These are phyloP conservation scores for Xylariales sp. DNA, from an alignment of 2,329 filamentous ascomycete genomes.

Conservation along the genomic window DNA sequence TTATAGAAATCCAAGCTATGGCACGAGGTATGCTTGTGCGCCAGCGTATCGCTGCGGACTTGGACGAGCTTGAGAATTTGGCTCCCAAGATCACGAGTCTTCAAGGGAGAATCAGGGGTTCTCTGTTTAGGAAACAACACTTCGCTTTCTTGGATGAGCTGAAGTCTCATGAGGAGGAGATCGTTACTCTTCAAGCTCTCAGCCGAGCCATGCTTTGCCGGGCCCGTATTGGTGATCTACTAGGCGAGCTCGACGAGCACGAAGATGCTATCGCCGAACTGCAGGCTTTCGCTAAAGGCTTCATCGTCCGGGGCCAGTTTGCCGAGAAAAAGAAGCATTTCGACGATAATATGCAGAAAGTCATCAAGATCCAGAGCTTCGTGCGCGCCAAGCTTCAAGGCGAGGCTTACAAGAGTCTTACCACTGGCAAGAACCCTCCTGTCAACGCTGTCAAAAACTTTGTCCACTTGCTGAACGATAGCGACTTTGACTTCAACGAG, in stretches of 20 bases:
- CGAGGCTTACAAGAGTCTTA: slow-evolving; percentile 96
- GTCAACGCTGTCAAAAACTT: slow-evolving; percentile 98
- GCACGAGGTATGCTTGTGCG: slow-evolving; percentile 60
- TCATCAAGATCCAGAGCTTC: slow-evolving; percentile 98
- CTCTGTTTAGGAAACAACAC: slow-evolving; percentile 56
- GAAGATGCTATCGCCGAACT: slow-evolving; percentile 73
- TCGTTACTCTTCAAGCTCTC: slow-evolving; percentile 69
- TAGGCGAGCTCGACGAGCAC: slow-evolving; percentile 76
- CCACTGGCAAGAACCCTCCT: slow-evolving; percentile 91
- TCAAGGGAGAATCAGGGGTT: slow-evolving; percentile 66
- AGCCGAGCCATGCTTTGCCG: slow-evolving; percentile 76
- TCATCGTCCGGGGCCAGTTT: slow-evolving; percentile 70
- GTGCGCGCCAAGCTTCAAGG: slow-evolving; percentile 92
- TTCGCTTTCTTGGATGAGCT: slow-evolving; percentile 65
- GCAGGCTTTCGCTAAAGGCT: slow-evolving; percentile 70
- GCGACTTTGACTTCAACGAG: slow-evolving; percentile 97
- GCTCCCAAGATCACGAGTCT: slow-evolving; percentile 53
- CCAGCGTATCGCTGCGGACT: slow-evolving; percentile 41
- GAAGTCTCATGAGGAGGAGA: slow-evolving; percentile 60
- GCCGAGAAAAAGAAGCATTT: slow-evolving; percentile 84
- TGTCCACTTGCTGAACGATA: slow-evolving; percentile 95
- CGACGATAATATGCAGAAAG: slow-evolving; percentile 96
- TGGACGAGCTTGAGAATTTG: slow-evolving; percentile 54
- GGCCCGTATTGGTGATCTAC: slow-evolving; percentile 65
- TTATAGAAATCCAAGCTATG: slow-evolving; percentile 52